Evolutionary conservation across 352 stramenopile species (phyloP).

Genomic region (Thalassiosira sp.): DNA sequence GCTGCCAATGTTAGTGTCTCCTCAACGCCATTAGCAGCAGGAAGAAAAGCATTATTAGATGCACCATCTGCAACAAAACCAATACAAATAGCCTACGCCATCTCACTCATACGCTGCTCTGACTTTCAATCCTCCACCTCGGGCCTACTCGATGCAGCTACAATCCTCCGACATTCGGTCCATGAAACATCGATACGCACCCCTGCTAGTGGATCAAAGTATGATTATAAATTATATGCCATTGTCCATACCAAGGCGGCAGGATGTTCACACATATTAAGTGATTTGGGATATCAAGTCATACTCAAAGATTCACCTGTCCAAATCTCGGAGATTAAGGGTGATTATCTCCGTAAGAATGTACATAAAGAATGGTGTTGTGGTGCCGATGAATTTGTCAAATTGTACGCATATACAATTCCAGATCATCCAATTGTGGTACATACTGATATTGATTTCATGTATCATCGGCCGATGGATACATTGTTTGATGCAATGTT

Average conservation of each 20-base stretch:
- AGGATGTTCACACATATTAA: constrained; percentile 33
- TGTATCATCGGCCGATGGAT: constrained; percentile 71
- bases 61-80: background rate
- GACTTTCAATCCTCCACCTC: constrained; percentile 48
- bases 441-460: constrained; percentile 78
- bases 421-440: constrained; percentile 69
- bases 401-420: constrained; percentile 79
- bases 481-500: constrained; percentile 75
- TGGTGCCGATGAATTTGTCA: constrained; percentile 72
- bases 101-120: constrained; percentile 72
- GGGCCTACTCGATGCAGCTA: constrained; percentile 63
- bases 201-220: constrained; percentile 40
- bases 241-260: constrained; percentile 56
- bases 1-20: background rate
- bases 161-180: constrained; percentile 70
- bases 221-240: constrained; percentile 67
- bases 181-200: constrained; percentile 57
- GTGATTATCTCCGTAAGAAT: constrained; percentile 60
- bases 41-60: background rate
- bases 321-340: constrained; percentile 57
- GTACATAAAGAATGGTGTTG: constrained; percentile 78
- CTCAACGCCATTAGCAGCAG: background rate
- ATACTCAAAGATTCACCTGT: constrained; percentile 65
- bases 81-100: constrained; percentile 47
- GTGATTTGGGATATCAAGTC: constrained; percentile 64